These are phyloP conservation scores for Suillus occidentalis DNA, from an alignment of 768 basidiomycete genomes.

Conservation along the genomic window DNA sequence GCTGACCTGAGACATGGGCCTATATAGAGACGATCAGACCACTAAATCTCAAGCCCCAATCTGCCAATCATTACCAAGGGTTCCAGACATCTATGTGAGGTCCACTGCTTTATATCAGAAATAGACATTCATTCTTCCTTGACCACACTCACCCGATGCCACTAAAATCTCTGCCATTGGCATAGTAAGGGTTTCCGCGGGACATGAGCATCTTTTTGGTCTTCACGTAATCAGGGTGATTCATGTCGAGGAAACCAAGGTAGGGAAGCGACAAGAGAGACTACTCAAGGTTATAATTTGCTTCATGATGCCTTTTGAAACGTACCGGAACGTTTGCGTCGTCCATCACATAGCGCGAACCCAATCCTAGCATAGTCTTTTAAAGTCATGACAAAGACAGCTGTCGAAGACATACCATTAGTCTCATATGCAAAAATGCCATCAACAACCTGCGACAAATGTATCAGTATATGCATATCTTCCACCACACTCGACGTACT, in stretches of 20 bases:
- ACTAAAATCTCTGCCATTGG: conserved; percentile 59
- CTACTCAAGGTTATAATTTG: conserved; percentile 32
- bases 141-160: conserved; percentile 61
- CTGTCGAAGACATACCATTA: conserved; percentile 47
- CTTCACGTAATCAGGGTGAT: conserved; percentile 57
- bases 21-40: conserved; percentile 18
- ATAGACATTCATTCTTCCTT: background rate
- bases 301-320: background rate
- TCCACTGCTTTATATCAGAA: conserved; percentile 44
- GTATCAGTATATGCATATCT: conserved; percentile 3
- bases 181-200: conserved; percentile 66
- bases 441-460: conserved; percentile 49
- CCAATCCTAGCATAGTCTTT: conserved; percentile 46
- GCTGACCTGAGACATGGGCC: conserved; percentile 81
- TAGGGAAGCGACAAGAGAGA: conserved; percentile 79
- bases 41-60: background rate
- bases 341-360: conserved; percentile 77
- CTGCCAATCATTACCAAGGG: conserved; percentile 50
- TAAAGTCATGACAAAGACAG: background rate
- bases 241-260: conserved; percentile 69
- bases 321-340: conserved; percentile 82
- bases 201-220: conserved; percentile 66
- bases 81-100: conserved; percentile 74
- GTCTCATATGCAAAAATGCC: conserved; percentile 76
- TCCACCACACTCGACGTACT: conserved; percentile 33